Evolutionary conservation across 306 rosid species (phyloP).

Genomic region (Glycine tomentella): DNA sequence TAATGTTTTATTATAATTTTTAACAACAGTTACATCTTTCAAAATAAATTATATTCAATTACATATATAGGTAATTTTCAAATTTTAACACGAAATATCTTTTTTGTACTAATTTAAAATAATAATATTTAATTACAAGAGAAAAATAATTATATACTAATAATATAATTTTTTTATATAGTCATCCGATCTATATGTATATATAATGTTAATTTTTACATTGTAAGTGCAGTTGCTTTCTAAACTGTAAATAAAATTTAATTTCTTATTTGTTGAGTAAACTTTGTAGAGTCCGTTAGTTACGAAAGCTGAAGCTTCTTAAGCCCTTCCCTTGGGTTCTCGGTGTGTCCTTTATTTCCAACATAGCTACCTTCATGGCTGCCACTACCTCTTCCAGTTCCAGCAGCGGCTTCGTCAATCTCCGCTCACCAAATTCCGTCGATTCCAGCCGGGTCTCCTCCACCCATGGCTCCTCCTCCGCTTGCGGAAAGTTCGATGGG

Average conservation of each 20-base stretch:
- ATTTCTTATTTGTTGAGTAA: not conserved
- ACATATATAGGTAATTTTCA: no score
- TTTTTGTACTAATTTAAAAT: no score
- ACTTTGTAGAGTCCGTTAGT: slow-evolving; percentile 22
- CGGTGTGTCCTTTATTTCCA: not conserved
- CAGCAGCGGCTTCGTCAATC: slow-evolving; percentile 60
- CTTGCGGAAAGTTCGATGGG: slow-evolving; percentile 70
- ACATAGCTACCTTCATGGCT: slow-evolving; percentile 56
- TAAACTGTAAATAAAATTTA: not conserved
- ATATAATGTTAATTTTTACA: no score
- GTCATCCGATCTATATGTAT: no score
- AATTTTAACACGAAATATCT: no score
- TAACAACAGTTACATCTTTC: no score
- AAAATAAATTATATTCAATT: no score
- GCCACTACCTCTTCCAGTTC: slow-evolving; percentile 62
- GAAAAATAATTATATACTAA: no score
- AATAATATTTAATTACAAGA: no score
- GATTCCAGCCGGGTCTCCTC: slow-evolving; percentile 46
- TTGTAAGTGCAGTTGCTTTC: no score
- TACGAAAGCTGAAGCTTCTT: slow-evolving; percentile 41
- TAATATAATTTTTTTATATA: no score
- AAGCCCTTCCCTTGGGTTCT: slow-evolving; percentile 28
- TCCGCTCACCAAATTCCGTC: slow-evolving; percentile 58
- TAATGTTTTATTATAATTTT: no score
- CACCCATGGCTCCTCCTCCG: not conserved